These are phyloP conservation scores for Apiospora arundinis DNA, from an alignment of 2,329 filamentous ascomycete genomes.

Conservation along the genomic window DNA sequence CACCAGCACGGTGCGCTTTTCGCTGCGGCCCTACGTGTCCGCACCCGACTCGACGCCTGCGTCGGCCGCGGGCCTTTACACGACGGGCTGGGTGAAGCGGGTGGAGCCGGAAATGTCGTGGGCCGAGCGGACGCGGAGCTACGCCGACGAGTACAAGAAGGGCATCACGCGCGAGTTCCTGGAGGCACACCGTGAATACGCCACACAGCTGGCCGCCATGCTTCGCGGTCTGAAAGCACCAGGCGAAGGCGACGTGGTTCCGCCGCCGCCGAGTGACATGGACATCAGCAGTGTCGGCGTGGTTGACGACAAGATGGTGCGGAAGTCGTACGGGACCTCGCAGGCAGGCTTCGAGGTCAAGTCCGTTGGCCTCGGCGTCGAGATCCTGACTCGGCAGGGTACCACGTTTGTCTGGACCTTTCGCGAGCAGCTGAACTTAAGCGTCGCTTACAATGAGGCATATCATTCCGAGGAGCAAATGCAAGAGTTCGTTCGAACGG, in stretches of 20 bases:
- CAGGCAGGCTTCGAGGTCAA: constrained; percentile 25
- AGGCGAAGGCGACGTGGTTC: constrained; percentile 17
- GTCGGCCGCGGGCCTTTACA: constrained; percentile 31
- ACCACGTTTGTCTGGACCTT: constrained; percentile 42
- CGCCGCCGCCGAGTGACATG: constrained; percentile 38
- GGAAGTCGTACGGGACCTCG: constrained; percentile 32
- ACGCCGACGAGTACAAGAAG: constrained; percentile 33
- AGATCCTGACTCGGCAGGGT: constrained; percentile 39
- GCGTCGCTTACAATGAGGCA: constrained; percentile 41
- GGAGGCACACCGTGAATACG: constrained; percentile 37
- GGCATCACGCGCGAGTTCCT: constrained; percentile 33
- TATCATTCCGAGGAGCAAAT: constrained; percentile 38
- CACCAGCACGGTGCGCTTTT: constrained; percentile 38
- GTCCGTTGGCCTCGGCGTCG: constrained; percentile 38
- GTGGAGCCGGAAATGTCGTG: not conserved
- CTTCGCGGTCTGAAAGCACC: constrained; percentile 31
- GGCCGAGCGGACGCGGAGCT: constrained; percentile 25
- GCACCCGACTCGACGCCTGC: constrained; percentile 35
- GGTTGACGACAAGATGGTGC: constrained; percentile 35
- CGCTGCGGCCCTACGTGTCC: constrained; percentile 37
- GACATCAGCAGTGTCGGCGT: constrained; percentile 38
- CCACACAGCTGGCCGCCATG: constrained; percentile 31
- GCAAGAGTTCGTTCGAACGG: constrained; percentile 31
- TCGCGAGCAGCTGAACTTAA: constrained; percentile 38
- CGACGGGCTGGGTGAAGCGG: constrained; percentile 1